Percentiles rank a stretch among this genome's conserved stretches.
These are phyloP conservation scores for Pyrenula aspistea DNA, from an alignment of 495 filamentous ascomycete genomes.

Conservation along the genomic window DNA sequence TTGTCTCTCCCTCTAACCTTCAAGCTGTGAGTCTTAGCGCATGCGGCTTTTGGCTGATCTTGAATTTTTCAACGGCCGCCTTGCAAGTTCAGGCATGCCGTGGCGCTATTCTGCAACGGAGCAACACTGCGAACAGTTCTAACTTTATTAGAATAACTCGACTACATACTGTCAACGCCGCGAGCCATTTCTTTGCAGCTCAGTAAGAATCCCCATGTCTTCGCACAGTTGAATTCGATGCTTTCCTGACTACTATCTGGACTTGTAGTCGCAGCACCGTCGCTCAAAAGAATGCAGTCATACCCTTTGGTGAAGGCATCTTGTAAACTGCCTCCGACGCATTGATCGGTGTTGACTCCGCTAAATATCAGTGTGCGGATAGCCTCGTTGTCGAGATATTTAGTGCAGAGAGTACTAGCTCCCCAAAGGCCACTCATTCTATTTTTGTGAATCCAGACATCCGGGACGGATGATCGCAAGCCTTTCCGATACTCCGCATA, in stretches of 20 bases:
- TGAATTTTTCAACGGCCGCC: too few relatives aligned
- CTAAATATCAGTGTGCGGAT: constrained; percentile 40
- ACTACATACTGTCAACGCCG: background rate
- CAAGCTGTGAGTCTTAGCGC: too few relatives aligned
- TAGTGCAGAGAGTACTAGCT: constrained; percentile 12
- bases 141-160: too few relatives aligned
- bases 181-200: constrained; percentile 18
- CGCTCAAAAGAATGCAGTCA: constrained; percentile 41
- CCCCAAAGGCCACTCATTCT: constrained; percentile 45
- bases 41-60: too few relatives aligned
- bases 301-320: constrained; percentile 22
- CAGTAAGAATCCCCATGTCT: constrained; percentile 27
- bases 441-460: constrained; percentile 44
- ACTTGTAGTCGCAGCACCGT: constrained; percentile 39
- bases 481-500: constrained; percentile 21
- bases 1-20: too few relatives aligned
- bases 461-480: constrained; percentile 13
- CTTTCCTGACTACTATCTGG: constrained; percentile 25
- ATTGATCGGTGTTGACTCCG: constrained; percentile 51
- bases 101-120: too few relatives aligned
- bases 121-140: too few relatives aligned
- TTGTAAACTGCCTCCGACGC: constrained; percentile 39
- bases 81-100: too few relatives aligned
- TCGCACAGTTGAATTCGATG: constrained; percentile 28
- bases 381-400: constrained; percentile 24